A percentile compares a stretch with the other conserved stretches of the same genome.
These are phyloP conservation scores for Suillus subalutaceus DNA, from an alignment of 768 basidiomycete species.

Conservation along the genomic window DNA sequence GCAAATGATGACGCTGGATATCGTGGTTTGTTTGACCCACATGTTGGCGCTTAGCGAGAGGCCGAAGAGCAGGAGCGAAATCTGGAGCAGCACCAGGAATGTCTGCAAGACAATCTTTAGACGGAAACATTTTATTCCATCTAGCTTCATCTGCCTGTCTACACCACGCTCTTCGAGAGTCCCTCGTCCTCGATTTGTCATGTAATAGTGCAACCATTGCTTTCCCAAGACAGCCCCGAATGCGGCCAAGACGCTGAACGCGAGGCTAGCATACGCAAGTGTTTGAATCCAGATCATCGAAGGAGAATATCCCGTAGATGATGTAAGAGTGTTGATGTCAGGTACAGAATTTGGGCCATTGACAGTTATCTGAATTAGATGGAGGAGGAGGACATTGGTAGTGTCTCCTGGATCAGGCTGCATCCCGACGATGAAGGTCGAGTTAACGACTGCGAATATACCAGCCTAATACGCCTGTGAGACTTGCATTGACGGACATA, in stretches of 20 bases:
- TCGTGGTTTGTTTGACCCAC: conserved; percentile 14
- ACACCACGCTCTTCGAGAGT: conserved; percentile 14
- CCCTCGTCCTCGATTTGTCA: background rate
- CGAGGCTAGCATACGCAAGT: background rate
- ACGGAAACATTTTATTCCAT: conserved; percentile 18
- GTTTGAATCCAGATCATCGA: background rate
- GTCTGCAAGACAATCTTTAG: conserved; percentile 17
- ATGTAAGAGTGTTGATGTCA: background rate
- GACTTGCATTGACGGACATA: background rate
- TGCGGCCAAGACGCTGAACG: background rate
- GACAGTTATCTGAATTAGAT: background rate
- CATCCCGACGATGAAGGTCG: conserved; percentile 1
- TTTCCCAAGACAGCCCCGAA: background rate
- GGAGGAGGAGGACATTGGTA: background rate
- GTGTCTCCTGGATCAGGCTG: background rate
- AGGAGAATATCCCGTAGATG: background rate
- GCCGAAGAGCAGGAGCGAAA: conserved; percentile 24
- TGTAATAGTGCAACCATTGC: background rate
- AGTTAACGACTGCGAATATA: background rate
- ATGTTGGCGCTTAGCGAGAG: conserved; percentile 17
- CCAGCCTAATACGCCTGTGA: background rate
- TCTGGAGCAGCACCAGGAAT: conserved; percentile 22
- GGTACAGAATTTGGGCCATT: background rate
- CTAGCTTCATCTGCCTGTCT: conserved; percentile 20
- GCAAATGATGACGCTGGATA: conserved; percentile 13